Conservation (phyloP, 2,329 filamentous ascomycete species). For the Fusarium gaditjirri region DNA sequence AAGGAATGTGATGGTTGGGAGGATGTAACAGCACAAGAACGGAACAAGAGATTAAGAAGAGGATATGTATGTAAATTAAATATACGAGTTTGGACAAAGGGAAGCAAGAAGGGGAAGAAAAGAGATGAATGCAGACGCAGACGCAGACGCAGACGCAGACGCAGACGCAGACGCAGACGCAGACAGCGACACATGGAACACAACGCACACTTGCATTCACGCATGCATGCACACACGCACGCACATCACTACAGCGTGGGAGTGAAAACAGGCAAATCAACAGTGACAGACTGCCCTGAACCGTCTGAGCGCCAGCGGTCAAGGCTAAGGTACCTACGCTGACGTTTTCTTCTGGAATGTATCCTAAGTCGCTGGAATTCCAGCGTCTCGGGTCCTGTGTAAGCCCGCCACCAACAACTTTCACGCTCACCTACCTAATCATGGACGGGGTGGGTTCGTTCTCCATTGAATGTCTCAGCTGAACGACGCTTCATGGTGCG, state of each 20-base stretch:
- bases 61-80: slow-evolving; percentile 18
- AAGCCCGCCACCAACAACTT: not conserved
- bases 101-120: not conserved
- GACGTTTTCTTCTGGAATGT: slow-evolving; percentile 33
- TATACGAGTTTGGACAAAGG: slow-evolving; percentile 10
- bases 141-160: slow-evolving; percentile 1
- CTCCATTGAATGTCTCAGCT: not conserved
- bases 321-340: not conserved
- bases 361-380: slow-evolving; percentile 32
- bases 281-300: not conserved
- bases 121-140: slow-evolving; percentile 1
- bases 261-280: slow-evolving; percentile 6
- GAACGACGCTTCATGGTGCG: slow-evolving; percentile 6
- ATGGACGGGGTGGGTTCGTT: not conserved
- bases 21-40: not conserved
- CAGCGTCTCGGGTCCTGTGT: slow-evolving; percentile 5
- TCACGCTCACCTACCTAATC: not conserved
- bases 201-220: not conserved
- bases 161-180: slow-evolving; percentile 2
- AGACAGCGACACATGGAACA: not conserved
- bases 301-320: not conserved
- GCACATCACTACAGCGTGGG: not conserved
- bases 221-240: not conserved
- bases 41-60: not conserved
- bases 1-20: slow-evolving; percentile 13